These are phyloP conservation scores for Coemansia reversa DNA, from an alignment of 192 early-diverging fungal species.

Conservation along the genomic window DNA sequence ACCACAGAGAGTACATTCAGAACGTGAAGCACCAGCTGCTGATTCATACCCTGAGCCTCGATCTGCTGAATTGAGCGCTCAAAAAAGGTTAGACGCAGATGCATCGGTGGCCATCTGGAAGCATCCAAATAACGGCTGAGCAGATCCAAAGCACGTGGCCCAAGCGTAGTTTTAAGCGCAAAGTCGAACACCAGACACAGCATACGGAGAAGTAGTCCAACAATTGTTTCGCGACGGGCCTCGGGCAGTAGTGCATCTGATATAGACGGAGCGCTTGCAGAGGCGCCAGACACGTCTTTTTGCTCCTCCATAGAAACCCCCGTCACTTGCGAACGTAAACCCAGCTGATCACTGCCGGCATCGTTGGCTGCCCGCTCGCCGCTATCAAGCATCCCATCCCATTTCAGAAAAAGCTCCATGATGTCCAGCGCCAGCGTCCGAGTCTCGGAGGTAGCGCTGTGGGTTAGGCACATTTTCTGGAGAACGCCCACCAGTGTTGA, in stretches of 20 bases:
- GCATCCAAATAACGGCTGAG: constrained; percentile 43
- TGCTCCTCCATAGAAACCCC: not conserved
- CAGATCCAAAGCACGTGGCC: constrained; percentile 37
- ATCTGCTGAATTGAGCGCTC: constrained; percentile 54
- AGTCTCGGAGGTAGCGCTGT: constrained; percentile 83
- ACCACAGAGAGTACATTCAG: constrained; percentile 45
- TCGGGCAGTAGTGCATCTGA: constrained; percentile 37
- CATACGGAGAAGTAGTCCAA: constrained; percentile 49
- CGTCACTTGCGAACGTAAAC: not conserved
- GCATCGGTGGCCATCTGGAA: constrained; percentile 39
- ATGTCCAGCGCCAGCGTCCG: constrained; percentile 84
- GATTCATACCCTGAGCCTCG: constrained; percentile 49
- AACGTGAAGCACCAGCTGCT: constrained; percentile 52
- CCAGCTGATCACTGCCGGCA: not conserved
- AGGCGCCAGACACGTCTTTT: not conserved
- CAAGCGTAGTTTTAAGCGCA: constrained; percentile 44
- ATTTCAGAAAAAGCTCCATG: constrained; percentile 83
- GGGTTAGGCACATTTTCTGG: constrained; percentile 81
- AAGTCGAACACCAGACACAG: constrained; percentile 53
- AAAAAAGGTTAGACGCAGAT: constrained; percentile 50
- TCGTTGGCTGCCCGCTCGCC: constrained; percentile 34
- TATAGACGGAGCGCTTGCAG: not conserved
- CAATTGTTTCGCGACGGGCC: constrained; percentile 44
- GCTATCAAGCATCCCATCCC: constrained; percentile 75
- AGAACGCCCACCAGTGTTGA: constrained; percentile 84